These are phyloP conservation scores for Quaeritorhiza haematococci DNA, from an alignment of 371 early-diverging fungal genomes.

Conservation along the genomic window DNA sequence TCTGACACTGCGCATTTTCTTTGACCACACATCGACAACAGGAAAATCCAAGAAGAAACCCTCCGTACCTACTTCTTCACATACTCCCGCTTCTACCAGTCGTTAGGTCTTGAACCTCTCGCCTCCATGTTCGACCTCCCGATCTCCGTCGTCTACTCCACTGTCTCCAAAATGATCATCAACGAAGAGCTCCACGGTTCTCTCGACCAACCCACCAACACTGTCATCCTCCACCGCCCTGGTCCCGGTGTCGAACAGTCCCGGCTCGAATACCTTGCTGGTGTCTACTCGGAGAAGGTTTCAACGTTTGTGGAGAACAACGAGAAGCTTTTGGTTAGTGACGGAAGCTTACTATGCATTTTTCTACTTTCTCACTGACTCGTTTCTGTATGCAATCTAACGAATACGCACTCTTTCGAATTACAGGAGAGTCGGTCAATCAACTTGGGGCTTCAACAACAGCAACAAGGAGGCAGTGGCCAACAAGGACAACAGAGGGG, in stretches of 20 bases:
- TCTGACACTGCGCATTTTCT: neutral
- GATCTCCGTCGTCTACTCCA: constrained; percentile 56
- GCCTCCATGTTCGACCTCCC: constrained; percentile 82
- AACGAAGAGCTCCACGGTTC: constrained; percentile 70
- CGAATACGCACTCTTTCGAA: too few relatives aligned
- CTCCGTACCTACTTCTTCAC: constrained; percentile 94
- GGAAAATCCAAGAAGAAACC: constrained; percentile 90
- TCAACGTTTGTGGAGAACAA: constrained; percentile 82
- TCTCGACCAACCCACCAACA: constrained; percentile 29
- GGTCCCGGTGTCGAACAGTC: constrained; percentile 75
- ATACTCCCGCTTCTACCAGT: constrained; percentile 81
- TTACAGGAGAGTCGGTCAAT: neutral
- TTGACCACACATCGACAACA: constrained; percentile 6
- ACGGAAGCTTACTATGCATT: too few relatives aligned
- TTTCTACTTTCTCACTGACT: too few relatives aligned
- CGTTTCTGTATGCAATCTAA: too few relatives aligned
- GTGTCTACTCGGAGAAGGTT: constrained; percentile 85
- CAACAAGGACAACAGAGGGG: neutral
- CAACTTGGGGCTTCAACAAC: neutral
- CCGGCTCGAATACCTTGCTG: constrained; percentile 77
- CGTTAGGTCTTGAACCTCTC: constrained; percentile 75
- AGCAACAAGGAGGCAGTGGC: neutral
- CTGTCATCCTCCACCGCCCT: constrained; percentile 73
- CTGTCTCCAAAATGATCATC: constrained; percentile 90
- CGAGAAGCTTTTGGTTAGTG: constrained; percentile 84